Base-by-base conservation (phyloP, 345 rosid genomes). In the Abelmoschus esculentus region DNA sequence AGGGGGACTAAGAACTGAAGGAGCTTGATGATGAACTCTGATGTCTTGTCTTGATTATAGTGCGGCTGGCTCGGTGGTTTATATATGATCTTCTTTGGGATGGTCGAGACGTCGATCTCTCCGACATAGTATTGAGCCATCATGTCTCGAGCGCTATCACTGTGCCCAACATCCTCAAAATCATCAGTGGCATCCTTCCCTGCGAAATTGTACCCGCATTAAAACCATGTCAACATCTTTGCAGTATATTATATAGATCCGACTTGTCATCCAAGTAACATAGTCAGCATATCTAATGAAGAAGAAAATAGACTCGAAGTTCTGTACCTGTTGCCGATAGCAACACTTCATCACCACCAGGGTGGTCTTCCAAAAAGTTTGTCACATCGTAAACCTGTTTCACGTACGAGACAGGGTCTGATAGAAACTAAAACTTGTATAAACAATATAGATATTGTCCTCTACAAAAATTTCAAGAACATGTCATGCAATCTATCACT, bases 101-200 rank as follows among this genome's bases (percentile, higher is more conserved):
- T 77, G 31, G 96, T 86, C n/a, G 89, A 71, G 5, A 72, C 28
- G 74, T 90, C 89, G 9, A 86, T 85, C 57, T 83, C 79, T 36
- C 98, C 96, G 1, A 90, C 78, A 40, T 74, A 80, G 84, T 78
- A 88, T 46, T 86, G 82, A 2, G 80, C 83, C 93, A 83, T 83
- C 86, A 83, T 86, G 26, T 22, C 26, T 22, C 26, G 77, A 0
- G 91, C 90, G 7, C 79, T 77, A 32, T 66, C 73, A 53, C 96
- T 92, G 53, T 89, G 91, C 3, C 96, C 89, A 7, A 83, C 83
- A 70, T 88, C 96, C 78, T 87, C 87, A 54, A 88, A 90, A 72
- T 81, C 92, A 75, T 88, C 87, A 0, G 92, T 90, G 62, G 92
- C 91, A 71, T 88, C 95, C 79, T 90, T 88, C 22, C 95, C 93